phyloP scores from a whole-genome alignment of 31 red algal species.

The Odonthalia washingtoniensis region DNA sequence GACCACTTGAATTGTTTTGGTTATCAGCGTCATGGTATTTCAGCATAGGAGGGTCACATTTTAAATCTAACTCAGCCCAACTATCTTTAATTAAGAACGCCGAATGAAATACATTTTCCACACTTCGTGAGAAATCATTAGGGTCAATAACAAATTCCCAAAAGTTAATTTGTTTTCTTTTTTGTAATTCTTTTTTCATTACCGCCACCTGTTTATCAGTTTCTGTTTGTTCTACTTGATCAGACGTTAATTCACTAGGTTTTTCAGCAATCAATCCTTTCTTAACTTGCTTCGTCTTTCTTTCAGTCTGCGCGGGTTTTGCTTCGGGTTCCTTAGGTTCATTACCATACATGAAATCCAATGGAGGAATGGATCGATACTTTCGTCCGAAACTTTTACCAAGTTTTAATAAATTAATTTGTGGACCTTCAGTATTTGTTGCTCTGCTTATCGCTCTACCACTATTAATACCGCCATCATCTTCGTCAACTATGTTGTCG shows the following conservation, averaged over 20 bases:
- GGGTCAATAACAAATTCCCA: constrained; percentile 87
- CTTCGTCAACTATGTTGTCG: constrained; percentile 42
- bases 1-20: not conserved
- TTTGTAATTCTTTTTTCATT: constrained; percentile 70
- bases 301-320: constrained; percentile 23
- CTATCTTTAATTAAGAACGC: constrained; percentile 91
- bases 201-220: constrained; percentile 75
- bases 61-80: constrained; percentile 61
- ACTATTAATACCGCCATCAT: constrained; percentile 7
- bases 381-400: constrained; percentile 49
- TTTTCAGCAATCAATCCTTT: constrained; percentile 38
- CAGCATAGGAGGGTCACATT: constrained; percentile 47
- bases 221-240: constrained; percentile 74
- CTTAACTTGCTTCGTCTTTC: constrained; percentile 40
- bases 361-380: constrained; percentile 27
- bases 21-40: not conserved
- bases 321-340: constrained; percentile 43
- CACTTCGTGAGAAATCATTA: constrained; percentile 66
- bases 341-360: constrained; percentile 68
- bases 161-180: constrained; percentile 56
- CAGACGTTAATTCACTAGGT: constrained; percentile 51
- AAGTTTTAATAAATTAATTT: constrained; percentile 53
- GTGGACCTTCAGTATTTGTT: too few species aligned
- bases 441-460: not conserved
- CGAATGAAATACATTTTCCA: constrained; percentile 94